Conservation (phyloP, 202 grass and related monocot species). For the Hordeum pubiflorum region DNA sequence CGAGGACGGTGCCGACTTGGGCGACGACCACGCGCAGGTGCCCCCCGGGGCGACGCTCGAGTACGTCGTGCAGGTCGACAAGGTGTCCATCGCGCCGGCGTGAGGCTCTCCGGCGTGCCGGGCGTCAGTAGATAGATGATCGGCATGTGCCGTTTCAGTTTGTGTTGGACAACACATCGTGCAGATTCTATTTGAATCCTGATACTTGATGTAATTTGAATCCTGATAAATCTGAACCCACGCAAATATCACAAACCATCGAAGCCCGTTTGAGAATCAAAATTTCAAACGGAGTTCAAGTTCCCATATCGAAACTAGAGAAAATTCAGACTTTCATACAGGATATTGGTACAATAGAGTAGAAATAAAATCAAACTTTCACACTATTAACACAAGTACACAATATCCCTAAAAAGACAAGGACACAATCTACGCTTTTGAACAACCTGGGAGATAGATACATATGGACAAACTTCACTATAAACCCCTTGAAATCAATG, state of each 20-base stretch:
- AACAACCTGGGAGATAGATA: not conserved
- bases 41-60: slow-evolving; percentile 51
- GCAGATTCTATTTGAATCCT: not conserved
- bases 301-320: too few species aligned
- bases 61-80: slow-evolving; percentile 92
- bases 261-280: not conserved
- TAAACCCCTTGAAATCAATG: not conserved
- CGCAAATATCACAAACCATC: not conserved
- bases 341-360: not conserved
- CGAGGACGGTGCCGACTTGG: slow-evolving; percentile 78
- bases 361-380: not conserved
- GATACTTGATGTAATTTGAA: not conserved
- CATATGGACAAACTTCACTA: not conserved
- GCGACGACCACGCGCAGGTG: slow-evolving; percentile 26
- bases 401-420: not conserved
- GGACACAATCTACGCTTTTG: not conserved
- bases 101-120: slow-evolving; percentile 9
- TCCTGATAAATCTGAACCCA: not conserved
- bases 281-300: not conserved
- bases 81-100: slow-evolving; percentile 79
- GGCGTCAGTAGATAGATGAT: not conserved
- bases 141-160: not conserved
- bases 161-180: not conserved
- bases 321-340: not conserved
- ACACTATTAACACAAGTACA: not conserved